Evolutionary conservation across 2,329 filamentous ascomycete genomes (phyloP).

Genomic region (Epichloe gansuensis): DNA sequence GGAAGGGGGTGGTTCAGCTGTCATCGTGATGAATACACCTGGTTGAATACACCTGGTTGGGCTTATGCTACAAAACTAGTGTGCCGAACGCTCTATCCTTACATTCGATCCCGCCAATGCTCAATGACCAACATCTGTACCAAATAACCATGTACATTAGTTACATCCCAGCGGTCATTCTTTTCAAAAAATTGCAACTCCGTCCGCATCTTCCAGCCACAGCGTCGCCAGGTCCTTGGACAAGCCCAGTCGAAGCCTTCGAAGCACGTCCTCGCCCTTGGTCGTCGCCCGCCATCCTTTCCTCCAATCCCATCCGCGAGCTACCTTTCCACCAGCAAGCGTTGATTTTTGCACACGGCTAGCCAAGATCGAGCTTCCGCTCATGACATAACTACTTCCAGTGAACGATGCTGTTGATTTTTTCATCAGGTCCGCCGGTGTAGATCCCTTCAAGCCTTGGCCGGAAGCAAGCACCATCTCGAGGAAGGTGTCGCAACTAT

Average conservation of each 20-base stretch:
- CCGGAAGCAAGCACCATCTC: slow-evolving; percentile 60
- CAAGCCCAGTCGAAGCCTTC: slow-evolving; percentile 57
- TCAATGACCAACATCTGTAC: neutral
- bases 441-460: slow-evolving; percentile 47
- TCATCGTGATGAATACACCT: too few relatives aligned
- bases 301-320: slow-evolving; percentile 67
- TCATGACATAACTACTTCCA: slow-evolving; percentile 53
- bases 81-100: neutral
- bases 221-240: slow-evolving; percentile 59
- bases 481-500: slow-evolving; percentile 67
- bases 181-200: slow-evolving; percentile 28
- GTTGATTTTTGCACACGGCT: slow-evolving; percentile 49
- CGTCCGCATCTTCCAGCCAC: slow-evolving; percentile 56
- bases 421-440: slow-evolving; percentile 50
- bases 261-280: slow-evolving; percentile 57
- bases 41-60: too few relatives aligned
- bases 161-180: neutral
- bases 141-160: neutral
- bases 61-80: too few relatives aligned
- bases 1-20: too few relatives aligned
- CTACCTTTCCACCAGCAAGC: slow-evolving; percentile 36
- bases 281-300: slow-evolving; percentile 56
- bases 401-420: slow-evolving; percentile 44
- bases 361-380: slow-evolving; percentile 59
- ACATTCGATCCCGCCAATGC: neutral